Base-by-base conservation (phyloP, 2,329 filamentous ascomycete species). In the Neonectria faginata region DNA sequence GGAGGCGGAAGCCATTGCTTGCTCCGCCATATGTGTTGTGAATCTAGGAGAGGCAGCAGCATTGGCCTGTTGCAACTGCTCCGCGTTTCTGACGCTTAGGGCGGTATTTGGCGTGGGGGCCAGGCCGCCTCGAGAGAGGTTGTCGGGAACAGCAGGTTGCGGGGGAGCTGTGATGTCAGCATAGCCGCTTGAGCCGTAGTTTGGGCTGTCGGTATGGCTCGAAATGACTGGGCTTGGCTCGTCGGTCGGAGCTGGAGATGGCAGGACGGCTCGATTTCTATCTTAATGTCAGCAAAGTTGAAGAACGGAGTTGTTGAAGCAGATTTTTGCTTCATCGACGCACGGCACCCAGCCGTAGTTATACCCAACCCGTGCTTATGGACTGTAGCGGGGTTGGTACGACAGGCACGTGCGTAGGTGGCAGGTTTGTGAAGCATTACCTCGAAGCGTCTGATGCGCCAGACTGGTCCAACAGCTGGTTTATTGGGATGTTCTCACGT, bases 201-300 rank as follows among this genome's bases (percentile, higher is more conserved):
- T 70, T 66, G 81, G 73, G 71, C 79, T 79, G 63, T 80, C 74
- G 73, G 71, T 65, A 68, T 74, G 54, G 60, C 70, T 76, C 64
- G 78, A 73, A 61, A 78, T 64, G 66, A 75, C 75, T 25, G 85
- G 85, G 71, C 85, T 88, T 16, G 82, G 80, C 65, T 89, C 87
- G 67, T 91, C 86, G 73, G 88, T 91, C 11, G 86, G 84, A 12
- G 88, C 84, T 33, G 89, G 88, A 14, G 90, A 90, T 7, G 88
- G 87, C 54, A 91, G 82, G 20, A 86, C 79, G 36, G 78, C 70
- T 62, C 75, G 67, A 20, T 52, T 29, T 69, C 72, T 74, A 44
- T 39, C n/a, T 27, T n/a, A 29, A 25, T 41, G 59, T 74, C 62
- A 74, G 70, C 55, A 47, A 51, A 42, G 60, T 42, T 50, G 52